A percentile compares a stretch with the other conserved stretches of the same genome.
phyloP scores from a whole-genome alignment of 768 basidiomycete genomes.

The Hebeloma cylindrosporum region DNA sequence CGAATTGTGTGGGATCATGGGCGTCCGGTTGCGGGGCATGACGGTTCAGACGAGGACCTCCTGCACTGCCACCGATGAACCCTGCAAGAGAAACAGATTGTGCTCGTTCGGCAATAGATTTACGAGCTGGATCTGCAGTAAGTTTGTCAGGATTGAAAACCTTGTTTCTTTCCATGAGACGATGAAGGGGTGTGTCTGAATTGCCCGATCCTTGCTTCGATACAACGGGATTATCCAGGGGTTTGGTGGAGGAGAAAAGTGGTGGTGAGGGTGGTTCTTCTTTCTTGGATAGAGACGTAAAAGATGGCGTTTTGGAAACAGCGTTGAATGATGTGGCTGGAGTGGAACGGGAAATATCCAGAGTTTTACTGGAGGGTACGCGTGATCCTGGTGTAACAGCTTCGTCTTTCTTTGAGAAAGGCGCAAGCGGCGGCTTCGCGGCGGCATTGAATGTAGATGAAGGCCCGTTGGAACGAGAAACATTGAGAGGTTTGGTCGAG shows the following conservation, averaged over 20 bases:
- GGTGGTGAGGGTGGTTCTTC: too few relatives aligned
- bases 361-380: background rate
- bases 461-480: too few relatives aligned
- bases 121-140: constrained; percentile 13
- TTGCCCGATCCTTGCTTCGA: background rate
- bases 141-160: constrained; percentile 24
- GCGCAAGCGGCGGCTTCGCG: too few relatives aligned
- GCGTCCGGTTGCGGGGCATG: constrained; percentile 73
- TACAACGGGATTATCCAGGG: constrained; percentile 8
- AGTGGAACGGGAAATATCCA: constrained; percentile 2
- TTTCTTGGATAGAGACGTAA: background rate
- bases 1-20: constrained; percentile 63
- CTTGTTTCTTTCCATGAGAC: constrained; percentile 26
- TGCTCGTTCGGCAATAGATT: constrained; percentile 30
- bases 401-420: constrained; percentile 11
- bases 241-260: constrained; percentile 8
- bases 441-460: too few relatives aligned
- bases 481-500: too few relatives aligned
- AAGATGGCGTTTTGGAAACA: background rate
- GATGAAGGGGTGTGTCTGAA: constrained; percentile 19
- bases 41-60: constrained; percentile 70
- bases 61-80: constrained; percentile 78
- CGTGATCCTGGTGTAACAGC: background rate
- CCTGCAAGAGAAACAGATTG: constrained; percentile 72
- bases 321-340: background rate